phyloP scores from a whole-genome alignment of 176 grass and related monocot genomes.

The Avena atlantica region DNA sequence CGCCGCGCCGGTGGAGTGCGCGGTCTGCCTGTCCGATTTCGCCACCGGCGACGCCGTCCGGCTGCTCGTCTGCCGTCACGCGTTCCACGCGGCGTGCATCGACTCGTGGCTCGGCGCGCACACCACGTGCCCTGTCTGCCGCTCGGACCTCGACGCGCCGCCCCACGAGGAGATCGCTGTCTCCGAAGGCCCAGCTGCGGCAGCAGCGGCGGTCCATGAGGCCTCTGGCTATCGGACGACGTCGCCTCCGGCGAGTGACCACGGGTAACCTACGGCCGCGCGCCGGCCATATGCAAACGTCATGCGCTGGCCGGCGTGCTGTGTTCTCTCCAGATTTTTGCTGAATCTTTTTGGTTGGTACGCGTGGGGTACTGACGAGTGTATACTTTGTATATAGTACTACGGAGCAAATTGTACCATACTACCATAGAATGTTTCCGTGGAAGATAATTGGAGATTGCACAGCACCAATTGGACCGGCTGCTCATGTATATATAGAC shows the following conservation, averaged over 20 bases:
- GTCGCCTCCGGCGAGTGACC: neutral
- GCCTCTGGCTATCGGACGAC: neutral
- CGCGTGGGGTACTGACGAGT: neutral
- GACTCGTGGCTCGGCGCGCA: slow-evolving; percentile 64
- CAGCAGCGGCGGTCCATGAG: neutral
- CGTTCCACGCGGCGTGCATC: slow-evolving; percentile 65
- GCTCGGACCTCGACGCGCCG: slow-evolving; percentile 44
- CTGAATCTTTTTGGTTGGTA: slow-evolving; percentile 7
- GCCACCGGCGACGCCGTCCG: slow-evolving; percentile 55
- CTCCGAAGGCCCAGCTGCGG: neutral
- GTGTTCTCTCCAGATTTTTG: neutral
- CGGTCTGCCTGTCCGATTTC: slow-evolving; percentile 70
- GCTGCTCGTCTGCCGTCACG: slow-evolving; percentile 67
- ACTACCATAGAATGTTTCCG: slow-evolving; percentile 16
- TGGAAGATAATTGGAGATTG: no score
- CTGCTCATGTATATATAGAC: no score
- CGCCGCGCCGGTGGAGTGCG: slow-evolving; percentile 49
- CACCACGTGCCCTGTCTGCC: slow-evolving; percentile 70
- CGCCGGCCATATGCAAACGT: neutral
- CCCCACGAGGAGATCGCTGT: neutral
- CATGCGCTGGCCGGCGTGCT: neutral
- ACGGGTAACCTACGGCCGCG: slow-evolving; percentile 18
- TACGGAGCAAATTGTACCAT: neutral
- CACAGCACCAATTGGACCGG: no score
- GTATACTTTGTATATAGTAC: slow-evolving; percentile 6